phyloP scores from a whole-genome alignment of 2,329 filamentous ascomycete species.

The Phialophora tarda region DNA sequence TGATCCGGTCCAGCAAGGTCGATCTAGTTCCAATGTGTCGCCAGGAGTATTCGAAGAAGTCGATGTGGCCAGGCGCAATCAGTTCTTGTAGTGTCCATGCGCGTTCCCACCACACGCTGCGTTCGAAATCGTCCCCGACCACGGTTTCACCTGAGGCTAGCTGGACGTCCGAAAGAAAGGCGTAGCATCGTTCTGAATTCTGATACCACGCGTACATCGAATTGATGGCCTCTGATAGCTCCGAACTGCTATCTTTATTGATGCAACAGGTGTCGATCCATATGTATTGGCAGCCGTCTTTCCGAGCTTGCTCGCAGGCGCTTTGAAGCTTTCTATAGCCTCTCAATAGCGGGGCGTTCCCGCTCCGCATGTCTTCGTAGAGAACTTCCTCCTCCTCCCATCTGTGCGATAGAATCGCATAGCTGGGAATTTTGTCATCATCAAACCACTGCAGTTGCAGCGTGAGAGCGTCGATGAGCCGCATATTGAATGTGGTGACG shows the following conservation, averaged over 20 bases:
- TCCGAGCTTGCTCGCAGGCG: constrained; percentile 35
- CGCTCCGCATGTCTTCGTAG: constrained; percentile 29
- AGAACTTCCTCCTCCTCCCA: constrained; percentile 38
- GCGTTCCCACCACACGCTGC: constrained; percentile 14
- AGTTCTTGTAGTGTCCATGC: constrained; percentile 43
- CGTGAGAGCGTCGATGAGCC: constrained; percentile 31
- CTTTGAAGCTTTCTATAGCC: constrained; percentile 42
- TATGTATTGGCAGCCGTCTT: constrained; percentile 42
- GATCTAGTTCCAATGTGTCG: constrained; percentile 25
- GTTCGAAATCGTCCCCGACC: not conserved
- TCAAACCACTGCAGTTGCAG: constrained; percentile 29
- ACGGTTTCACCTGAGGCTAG: not conserved
- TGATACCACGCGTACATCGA: constrained; percentile 45
- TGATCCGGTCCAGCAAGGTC: constrained; percentile 32
- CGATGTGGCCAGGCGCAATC: constrained; percentile 37
- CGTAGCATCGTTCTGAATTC: constrained; percentile 45
- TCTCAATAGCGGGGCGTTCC: constrained; percentile 10
- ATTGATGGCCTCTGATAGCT: constrained; percentile 46
- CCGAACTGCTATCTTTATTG: constrained; percentile 45
- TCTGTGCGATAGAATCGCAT: constrained; percentile 41
- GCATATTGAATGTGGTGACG: constrained; percentile 22
- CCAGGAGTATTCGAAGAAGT: constrained; percentile 35
- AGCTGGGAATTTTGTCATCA: constrained; percentile 24
- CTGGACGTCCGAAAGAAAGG: constrained; percentile 40
- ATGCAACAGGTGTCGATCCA: constrained; percentile 52